Evolutionary conservation across 495 filamentous ascomycete species (phyloP), one percentile per base, ranked within the genome.

Genomic region (Lasiosphaeria ovina): DNA sequence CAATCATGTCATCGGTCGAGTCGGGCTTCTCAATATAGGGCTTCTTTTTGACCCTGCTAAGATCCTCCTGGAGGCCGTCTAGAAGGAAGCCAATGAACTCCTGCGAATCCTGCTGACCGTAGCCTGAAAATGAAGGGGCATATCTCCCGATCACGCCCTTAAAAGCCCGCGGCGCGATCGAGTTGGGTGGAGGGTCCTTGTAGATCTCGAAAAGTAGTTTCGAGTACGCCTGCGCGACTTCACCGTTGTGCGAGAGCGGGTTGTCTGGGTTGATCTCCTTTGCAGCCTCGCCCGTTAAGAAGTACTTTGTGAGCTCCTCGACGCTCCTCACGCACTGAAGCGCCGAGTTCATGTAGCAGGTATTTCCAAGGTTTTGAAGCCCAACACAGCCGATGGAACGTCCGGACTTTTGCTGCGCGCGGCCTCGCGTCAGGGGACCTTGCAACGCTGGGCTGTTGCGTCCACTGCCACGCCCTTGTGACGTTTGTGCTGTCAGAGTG

Each of bases 271-370:
- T 98, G 51, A 98, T 76, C 52, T 98, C 93, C 47, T 78, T 71
- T 59, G 88, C 85, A 68, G 89, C 89, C 59, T 86, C 78, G 53
- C 86, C 81, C 58, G 81, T 86, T 17, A 97, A 74, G 72, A 98
- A 98, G 73, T 97, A 98, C 60, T 88, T 84, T 6, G 90, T 91
- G 66, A 98, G 77, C 73, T 98, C 94, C 62, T 95, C 90, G 3
- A 96, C 89, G 62, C 88, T 93, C 38, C 92, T 85, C 44, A 98
- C 81, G 69, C 94, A 98, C 70, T 98, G 94, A 54, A 97, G 75
- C 24, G 95, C 94, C 14, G 94, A 96, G 74, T 97, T 97, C 91
- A 97, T 97, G 73, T 98, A 98, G 75, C 94, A 98, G 0, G 94
- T 97, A 66, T 98, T 98, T 16, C 94, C 94, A 33, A 98, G 75